Percentiles rank a stretch among this genome's conserved stretches.
phyloP scores from a whole-genome alignment of 1,284 basidiomycete genomes.

The Singerocomus inundabilis region DNA sequence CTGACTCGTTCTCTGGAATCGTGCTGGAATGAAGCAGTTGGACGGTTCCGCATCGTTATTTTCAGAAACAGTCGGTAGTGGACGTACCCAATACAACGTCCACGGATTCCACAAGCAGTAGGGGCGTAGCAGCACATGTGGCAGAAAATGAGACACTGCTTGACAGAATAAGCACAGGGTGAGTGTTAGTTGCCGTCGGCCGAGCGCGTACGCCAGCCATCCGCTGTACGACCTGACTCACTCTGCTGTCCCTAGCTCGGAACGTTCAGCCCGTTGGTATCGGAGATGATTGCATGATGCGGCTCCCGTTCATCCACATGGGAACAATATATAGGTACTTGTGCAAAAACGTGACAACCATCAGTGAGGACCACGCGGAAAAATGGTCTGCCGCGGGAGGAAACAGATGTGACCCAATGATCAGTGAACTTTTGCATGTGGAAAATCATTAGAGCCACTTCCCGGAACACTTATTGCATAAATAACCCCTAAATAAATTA shows the following conservation, averaged over 20 bases:
- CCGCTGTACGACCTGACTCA: slow-evolving; percentile 15
- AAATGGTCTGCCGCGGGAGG: slow-evolving; percentile 8
- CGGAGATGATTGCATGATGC: slow-evolving; percentile 16
- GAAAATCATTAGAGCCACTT: slow-evolving; percentile 7
- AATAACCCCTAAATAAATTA: not conserved
- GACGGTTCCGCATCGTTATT: slow-evolving; percentile 1
- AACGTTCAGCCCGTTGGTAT: slow-evolving; percentile 15
- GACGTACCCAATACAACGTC: slow-evolving; percentile 12
- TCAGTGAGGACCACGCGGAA: slow-evolving; percentile 13
- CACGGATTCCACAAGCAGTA: not conserved
- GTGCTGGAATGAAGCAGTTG: slow-evolving; percentile 5
- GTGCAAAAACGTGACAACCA: slow-evolving; percentile 9
- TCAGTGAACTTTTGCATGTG: slow-evolving; percentile 4
- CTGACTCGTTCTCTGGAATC: slow-evolving; percentile 7
- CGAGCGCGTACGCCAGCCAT: not conserved
- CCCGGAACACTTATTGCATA: not conserved
- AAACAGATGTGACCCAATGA: slow-evolving; percentile 3
- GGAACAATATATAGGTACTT: slow-evolving; percentile 13
- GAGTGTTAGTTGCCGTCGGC: not conserved
- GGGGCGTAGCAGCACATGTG: slow-evolving; percentile 1
- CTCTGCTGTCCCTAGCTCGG: slow-evolving; percentile 1
- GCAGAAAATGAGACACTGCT: slow-evolving; percentile 18
- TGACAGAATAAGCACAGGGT: slow-evolving; percentile 16
- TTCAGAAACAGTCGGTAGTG: slow-evolving; percentile 4
- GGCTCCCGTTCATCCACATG: slow-evolving; percentile 11